These are phyloP conservation scores for Termitomyces sp. DNA, from an alignment of 768 basidiomycete genomes.

Conservation along the genomic window DNA sequence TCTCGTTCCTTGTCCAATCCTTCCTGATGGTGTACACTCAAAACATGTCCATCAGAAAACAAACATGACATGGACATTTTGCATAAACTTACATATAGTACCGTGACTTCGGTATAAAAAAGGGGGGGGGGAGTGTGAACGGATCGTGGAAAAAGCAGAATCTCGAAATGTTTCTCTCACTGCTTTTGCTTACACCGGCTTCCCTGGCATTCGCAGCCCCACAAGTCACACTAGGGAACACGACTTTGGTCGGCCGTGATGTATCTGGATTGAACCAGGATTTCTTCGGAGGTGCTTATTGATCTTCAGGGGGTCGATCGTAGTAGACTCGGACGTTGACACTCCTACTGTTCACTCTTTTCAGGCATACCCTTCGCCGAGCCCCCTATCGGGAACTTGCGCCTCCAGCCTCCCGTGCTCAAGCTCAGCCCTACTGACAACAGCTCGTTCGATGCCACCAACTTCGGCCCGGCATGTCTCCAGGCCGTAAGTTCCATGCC, in stretches of 20 bases:
- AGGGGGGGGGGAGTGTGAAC: too few relatives aligned
- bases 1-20: too few relatives aligned
- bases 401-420: slow-evolving; percentile 21
- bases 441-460: slow-evolving; percentile 36
- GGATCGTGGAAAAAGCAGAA: too few relatives aligned
- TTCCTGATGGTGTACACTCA: too few relatives aligned
- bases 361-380: slow-evolving; percentile 50
- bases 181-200: too few relatives aligned
- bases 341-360: not conserved
- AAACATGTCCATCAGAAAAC: too few relatives aligned
- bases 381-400: slow-evolving; percentile 42
- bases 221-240: slow-evolving; percentile 24
- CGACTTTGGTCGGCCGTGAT: slow-evolving; percentile 31
- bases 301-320: too few relatives aligned
- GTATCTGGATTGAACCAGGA: slow-evolving; percentile 30
- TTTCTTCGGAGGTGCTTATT: slow-evolving; percentile 41
- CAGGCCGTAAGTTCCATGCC: slow-evolving; percentile 28
- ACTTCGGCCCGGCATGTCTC: slow-evolving; percentile 35
- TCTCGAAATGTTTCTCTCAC: too few relatives aligned
- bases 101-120: too few relatives aligned
- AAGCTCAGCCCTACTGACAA: slow-evolving; percentile 33
- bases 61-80: too few relatives aligned
- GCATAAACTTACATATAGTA: too few relatives aligned
- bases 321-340: not conserved
- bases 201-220: too few relatives aligned